Conservation (phyloP, 2,329 filamentous ascomycete genomes). For the Bipolaris victoriae region DNA sequence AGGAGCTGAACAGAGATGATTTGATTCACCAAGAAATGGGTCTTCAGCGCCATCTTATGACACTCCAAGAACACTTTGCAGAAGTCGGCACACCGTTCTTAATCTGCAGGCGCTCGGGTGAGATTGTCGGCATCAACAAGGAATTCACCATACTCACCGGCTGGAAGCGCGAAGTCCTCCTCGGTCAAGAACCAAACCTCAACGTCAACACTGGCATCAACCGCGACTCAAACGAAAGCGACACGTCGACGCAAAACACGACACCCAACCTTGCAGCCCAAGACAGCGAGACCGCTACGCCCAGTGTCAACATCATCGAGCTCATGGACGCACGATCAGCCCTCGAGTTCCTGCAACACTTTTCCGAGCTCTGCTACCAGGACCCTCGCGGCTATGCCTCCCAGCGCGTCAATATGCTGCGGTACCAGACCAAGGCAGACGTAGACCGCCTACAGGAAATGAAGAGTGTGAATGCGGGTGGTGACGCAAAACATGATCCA, state of each 20-base stretch:
- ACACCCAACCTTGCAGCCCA: conserved; percentile 54
- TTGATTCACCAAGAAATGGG: conserved; percentile 98
- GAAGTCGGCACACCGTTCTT: conserved; percentile 89
- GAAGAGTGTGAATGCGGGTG: conserved; percentile 21
- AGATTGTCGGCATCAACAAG: conserved; percentile 93
- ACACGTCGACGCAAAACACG: conserved; percentile 48
- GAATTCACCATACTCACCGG: conserved; percentile 96
- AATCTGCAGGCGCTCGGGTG: conserved; percentile 88
- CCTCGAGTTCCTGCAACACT: conserved; percentile 95
- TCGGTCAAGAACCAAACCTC: conserved; percentile 84
- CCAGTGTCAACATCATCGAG: conserved; percentile 89
- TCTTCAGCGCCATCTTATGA: conserved; percentile 88
- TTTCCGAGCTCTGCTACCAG: conserved; percentile 88
- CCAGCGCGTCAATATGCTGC: conserved; percentile 82
- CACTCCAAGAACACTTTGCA: conserved; percentile 90
- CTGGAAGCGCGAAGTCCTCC: conserved; percentile 87
- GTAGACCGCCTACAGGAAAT: conserved; percentile 37
- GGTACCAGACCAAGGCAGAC: conserved; percentile 69
- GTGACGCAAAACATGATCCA: conserved; percentile 34
- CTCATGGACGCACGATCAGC: conserved; percentile 92
- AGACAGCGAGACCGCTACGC: conserved; percentile 53
- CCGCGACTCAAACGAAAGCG: conserved; percentile 45
- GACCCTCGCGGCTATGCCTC: conserved; percentile 86
- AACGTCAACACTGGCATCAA: conserved; percentile 78
- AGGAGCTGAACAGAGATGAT: conserved; percentile 85